phyloP scores from a whole-genome alignment of 805 yeast genomes.

The Saturnispora halmiae region DNA sequence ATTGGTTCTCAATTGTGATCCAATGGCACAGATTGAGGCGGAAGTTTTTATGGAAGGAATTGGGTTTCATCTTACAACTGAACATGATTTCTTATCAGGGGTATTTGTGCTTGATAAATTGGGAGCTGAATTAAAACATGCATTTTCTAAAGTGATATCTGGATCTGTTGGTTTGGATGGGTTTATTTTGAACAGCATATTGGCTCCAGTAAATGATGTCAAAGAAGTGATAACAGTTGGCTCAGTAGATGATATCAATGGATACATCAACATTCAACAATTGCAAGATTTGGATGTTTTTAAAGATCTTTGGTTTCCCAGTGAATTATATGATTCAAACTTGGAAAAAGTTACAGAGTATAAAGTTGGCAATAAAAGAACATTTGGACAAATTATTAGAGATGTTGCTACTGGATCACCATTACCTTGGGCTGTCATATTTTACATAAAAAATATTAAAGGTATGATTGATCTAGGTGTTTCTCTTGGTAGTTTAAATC shows the following conservation, averaged over 20 bases:
- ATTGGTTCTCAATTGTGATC: constrained; percentile 79
- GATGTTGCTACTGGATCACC: constrained; percentile 55
- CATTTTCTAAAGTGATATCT: constrained; percentile 82
- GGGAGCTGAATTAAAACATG: constrained; percentile 73
- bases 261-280: constrained; percentile 72
- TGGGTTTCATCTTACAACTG: constrained; percentile 47
- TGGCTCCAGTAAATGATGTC: constrained; percentile 31
- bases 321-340: constrained; percentile 25
- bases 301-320: constrained; percentile 71
- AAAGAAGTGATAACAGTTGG: constrained; percentile 41
- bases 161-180: constrained; percentile 50
- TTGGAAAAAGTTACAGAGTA: background rate
- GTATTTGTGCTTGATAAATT: constrained; percentile 45
- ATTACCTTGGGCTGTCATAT: constrained; percentile 64
- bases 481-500: constrained; percentile 58
- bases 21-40: constrained; percentile 88
- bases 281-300: constrained; percentile 79
- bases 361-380: constrained; percentile 17
- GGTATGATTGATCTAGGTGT: constrained; percentile 73
- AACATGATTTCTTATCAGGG: constrained; percentile 33
- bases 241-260: constrained; percentile 43
- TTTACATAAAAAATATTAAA: constrained; percentile 42
- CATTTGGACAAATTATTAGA: constrained; percentile 39
- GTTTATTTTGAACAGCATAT: constrained; percentile 39
- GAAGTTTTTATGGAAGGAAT: constrained; percentile 65